Percentiles rank a stretch among this genome's conserved stretches.
These are phyloP conservation scores for Citrus mangshanensis DNA, from an alignment of 345 rosid genomes.

Conservation along the genomic window DNA sequence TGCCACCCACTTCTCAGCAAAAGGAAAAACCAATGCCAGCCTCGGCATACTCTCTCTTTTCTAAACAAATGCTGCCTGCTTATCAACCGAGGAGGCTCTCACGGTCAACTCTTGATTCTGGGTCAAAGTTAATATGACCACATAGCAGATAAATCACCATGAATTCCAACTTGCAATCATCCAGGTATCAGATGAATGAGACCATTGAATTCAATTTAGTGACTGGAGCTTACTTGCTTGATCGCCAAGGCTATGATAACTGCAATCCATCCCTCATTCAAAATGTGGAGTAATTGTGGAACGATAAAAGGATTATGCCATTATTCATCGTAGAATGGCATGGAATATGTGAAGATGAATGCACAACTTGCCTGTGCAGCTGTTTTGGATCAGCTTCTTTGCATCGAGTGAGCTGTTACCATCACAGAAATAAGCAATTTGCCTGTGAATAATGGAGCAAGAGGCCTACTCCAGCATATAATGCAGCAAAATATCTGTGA, in stretches of 20 bases:
- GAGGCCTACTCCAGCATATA: not conserved
- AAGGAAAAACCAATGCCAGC: conserved; percentile 35
- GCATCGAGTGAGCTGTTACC: not conserved
- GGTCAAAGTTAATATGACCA: not conserved
- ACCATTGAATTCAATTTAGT: not conserved
- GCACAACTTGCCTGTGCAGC: not conserved
- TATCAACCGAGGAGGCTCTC: not conserved
- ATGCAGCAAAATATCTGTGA: not conserved
- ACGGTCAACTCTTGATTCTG: not conserved
- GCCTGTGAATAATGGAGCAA: too few species aligned
- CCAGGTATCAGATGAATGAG: not conserved
- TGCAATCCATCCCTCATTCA: not conserved
- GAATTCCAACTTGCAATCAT: not conserved
- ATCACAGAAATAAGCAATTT: not conserved
- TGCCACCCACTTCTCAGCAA: conserved; percentile 22
- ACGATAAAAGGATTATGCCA: not conserved
- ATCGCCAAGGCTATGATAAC: too few species aligned
- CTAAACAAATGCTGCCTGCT: conserved; percentile 5
- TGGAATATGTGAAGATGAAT: not conserved
- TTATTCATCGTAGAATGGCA: not conserved
- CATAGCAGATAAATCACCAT: not conserved
- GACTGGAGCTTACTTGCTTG: not conserved
- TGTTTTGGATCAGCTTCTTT: not conserved
- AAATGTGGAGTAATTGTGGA: not conserved
- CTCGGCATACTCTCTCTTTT: not conserved